A percentile compares a stretch with the other conserved stretches of the same genome.
Evolutionary conservation across 2,329 filamentous ascomycete species (phyloP).

Genomic region (Ilyonectria mors-panacis): DNA sequence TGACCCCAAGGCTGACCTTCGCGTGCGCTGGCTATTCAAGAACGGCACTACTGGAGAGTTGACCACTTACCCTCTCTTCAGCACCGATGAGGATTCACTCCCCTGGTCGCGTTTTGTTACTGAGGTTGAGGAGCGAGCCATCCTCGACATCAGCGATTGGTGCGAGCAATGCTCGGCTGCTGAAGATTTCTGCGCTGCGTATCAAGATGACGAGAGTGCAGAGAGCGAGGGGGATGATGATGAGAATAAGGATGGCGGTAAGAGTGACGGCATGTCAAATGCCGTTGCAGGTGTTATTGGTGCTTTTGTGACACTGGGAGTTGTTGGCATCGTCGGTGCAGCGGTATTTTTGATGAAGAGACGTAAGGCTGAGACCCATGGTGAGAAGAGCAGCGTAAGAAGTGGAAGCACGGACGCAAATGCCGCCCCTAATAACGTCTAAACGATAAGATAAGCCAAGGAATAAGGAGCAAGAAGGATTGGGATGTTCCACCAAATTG

Average conservation of each 20-base stretch:
- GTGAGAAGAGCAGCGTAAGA: constrained; percentile 32
- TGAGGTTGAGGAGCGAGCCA: constrained; percentile 49
- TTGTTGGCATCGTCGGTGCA: constrained; percentile 41
- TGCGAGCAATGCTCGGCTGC: constrained; percentile 48
- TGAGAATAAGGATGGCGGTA: constrained; percentile 18
- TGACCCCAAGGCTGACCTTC: constrained; percentile 44
- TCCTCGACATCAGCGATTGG: constrained; percentile 51
- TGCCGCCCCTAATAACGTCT: constrained; percentile 8
- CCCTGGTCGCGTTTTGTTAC: constrained; percentile 48
- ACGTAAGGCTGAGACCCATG: constrained; percentile 28
- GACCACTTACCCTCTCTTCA: constrained; percentile 51
- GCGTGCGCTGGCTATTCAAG: constrained; percentile 54
- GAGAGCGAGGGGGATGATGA: constrained; percentile 20
- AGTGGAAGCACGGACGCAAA: constrained; percentile 35
- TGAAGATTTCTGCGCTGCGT: constrained; percentile 52
- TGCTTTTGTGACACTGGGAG: constrained; percentile 52
- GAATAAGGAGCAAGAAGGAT: background rate
- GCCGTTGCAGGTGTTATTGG: constrained; percentile 53
- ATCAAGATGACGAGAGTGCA: constrained; percentile 37
- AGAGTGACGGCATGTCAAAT: constrained; percentile 49
- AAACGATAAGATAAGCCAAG: background rate
- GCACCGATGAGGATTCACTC: constrained; percentile 46
- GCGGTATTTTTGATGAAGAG: constrained; percentile 44
- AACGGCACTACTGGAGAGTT: constrained; percentile 52
- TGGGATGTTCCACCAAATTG: background rate